Conservation (phyloP, 1,284 basidiomycete species). For the Sphaerobolus stellatus region DNA sequence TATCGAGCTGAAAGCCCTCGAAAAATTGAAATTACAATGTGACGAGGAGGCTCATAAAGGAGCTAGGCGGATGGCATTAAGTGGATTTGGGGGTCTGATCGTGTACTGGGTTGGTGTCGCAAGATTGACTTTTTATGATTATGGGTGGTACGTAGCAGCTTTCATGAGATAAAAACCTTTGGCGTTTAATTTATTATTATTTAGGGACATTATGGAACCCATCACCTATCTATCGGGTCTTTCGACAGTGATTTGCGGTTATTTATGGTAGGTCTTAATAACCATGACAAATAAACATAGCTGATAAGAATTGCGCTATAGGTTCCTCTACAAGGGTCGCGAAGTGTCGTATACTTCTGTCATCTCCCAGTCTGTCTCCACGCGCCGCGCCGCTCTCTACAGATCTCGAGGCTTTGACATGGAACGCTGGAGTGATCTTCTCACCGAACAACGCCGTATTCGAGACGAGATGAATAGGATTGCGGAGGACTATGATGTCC, state of each 20-base stretch:
- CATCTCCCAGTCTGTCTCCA: constrained; percentile 54
- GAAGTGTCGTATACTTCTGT: constrained; percentile 70
- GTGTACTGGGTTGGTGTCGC: constrained; percentile 65
- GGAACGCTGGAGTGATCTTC: constrained; percentile 57
- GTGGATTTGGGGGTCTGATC: constrained; percentile 57
- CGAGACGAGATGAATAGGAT: constrained; percentile 56
- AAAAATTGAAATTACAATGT: constrained; percentile 51
- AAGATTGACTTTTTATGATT: constrained; percentile 64
- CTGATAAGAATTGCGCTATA: constrained; percentile 25
- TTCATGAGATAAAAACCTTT: not conserved
- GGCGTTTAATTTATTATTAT: constrained; percentile 14
- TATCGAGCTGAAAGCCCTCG: constrained; percentile 46
- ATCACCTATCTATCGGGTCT: constrained; percentile 64
- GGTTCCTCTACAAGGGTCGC: constrained; percentile 63
- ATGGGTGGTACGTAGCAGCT: constrained; percentile 43
- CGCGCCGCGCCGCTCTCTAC: constrained; percentile 57
- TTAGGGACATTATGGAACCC: constrained; percentile 70
- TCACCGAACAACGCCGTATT: constrained; percentile 50
- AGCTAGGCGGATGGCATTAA: constrained; percentile 55
- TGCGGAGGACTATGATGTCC: constrained; percentile 59
- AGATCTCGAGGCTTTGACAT: constrained; percentile 60
- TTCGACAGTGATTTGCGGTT: constrained; percentile 57
- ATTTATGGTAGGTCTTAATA: constrained; percentile 45
- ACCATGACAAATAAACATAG: constrained; percentile 2
- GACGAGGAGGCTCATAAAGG: constrained; percentile 57